A percentile compares a stretch with the other conserved stretches of the same genome.
phyloP scores from a whole-genome alignment of 2,329 filamentous ascomycete genomes.

The Penicillium sp. region DNA sequence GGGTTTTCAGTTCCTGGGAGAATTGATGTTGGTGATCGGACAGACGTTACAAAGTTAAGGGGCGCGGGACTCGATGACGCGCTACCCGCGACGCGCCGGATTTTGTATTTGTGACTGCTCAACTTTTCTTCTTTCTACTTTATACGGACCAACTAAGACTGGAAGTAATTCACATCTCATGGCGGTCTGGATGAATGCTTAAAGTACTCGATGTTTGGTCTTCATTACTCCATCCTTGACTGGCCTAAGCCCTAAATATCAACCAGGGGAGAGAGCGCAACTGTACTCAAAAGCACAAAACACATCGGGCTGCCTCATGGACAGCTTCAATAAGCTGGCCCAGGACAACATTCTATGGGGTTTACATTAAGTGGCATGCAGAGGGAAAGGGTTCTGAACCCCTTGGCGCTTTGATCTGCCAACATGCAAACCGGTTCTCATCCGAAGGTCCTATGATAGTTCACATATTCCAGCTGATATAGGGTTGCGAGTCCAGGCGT shows the following conservation, averaged over 20 bases:
- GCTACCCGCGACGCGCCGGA: constrained; percentile 11
- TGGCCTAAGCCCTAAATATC: not conserved
- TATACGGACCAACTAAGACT: not conserved
- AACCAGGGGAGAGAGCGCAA: not conserved
- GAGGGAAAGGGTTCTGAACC: not conserved
- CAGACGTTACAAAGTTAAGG: not conserved
- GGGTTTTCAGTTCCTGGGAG: constrained; percentile 5
- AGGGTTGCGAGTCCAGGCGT: no score
- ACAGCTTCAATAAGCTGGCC: not conserved
- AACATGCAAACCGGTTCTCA: constrained; percentile 1
- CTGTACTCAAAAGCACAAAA: not conserved
- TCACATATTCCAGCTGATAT: not conserved
- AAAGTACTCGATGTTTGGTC: not conserved
- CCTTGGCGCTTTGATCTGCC: not conserved
- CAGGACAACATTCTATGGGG: not conserved
- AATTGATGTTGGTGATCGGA: not conserved
- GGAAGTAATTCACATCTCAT: no score
- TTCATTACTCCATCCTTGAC: not conserved
- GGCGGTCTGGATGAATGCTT: no score
- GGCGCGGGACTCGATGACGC: constrained; percentile 3
- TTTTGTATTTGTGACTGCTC: not conserved
- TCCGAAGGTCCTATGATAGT: not conserved
- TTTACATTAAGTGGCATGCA: constrained; percentile 7
- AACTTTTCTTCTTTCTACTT: not conserved
- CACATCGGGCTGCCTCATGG: constrained; percentile 12